Conservation (phyloP, 148 eudicot genomes). For the Fagopyrum tataricum region DNA sequence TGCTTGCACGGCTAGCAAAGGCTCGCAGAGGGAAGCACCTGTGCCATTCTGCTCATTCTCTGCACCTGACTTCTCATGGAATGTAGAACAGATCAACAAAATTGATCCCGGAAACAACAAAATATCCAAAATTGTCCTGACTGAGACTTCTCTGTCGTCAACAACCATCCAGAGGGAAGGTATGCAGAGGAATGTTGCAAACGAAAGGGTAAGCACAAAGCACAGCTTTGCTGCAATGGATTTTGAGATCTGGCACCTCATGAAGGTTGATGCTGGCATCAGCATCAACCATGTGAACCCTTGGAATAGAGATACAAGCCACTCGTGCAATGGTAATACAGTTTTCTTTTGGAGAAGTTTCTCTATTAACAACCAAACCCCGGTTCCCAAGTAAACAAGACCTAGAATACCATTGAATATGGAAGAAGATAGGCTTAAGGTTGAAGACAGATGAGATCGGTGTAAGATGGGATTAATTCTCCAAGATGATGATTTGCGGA, state of each 20-base stretch:
- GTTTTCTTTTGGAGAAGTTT: slow-evolving; percentile 13
- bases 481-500: neutral
- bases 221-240: neutral
- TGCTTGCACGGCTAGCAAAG: slow-evolving; percentile 13
- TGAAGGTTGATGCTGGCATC: neutral
- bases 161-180: neutral
- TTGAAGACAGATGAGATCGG: neutral
- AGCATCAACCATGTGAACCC: too few relatives aligned
- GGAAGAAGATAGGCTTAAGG: slow-evolving; percentile 16
- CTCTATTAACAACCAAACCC: slow-evolving; percentile 17
- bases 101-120: neutral
- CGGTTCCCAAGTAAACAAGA: slow-evolving; percentile 20
- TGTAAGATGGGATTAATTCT: neutral
- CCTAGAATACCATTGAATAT: slow-evolving; percentile 23
- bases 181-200: neutral
- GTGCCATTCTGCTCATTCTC: neutral
- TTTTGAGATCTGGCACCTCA: neutral
- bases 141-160: neutral
- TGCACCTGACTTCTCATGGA: too few relatives aligned
- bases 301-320: neutral
- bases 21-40: slow-evolving; percentile 13
- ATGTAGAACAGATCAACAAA: slow-evolving; percentile 9
- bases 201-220: neutral
- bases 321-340: neutral
- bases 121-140: neutral